Conservation (phyloP, 129 eudicot genomes). For the Flaveria sonorensis region DNA sequence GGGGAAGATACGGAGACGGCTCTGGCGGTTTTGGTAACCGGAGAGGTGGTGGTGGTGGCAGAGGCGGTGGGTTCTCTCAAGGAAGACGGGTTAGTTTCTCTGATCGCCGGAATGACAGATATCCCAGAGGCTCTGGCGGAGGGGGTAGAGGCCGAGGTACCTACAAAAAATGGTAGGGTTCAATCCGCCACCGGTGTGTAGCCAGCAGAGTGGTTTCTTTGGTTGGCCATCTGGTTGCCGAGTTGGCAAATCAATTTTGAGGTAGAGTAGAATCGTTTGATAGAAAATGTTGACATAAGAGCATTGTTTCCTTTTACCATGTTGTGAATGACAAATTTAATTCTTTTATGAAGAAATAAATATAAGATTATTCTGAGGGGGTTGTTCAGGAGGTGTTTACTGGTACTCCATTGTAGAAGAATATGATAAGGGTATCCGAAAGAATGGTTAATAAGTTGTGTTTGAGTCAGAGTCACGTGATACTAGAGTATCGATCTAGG, state of each 20-base stretch:
- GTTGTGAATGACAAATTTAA: neutral
- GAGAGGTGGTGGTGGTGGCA: conserved; percentile 39
- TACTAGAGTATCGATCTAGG: too few relatives aligned
- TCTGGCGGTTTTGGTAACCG: conserved; percentile 48
- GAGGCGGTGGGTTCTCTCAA: conserved; percentile 33
- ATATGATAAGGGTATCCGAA: too few relatives aligned
- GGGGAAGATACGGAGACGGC: conserved; percentile 62
- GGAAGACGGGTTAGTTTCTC: conserved; percentile 36
- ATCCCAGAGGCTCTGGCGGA: conserved; percentile 33
- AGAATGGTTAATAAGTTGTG: too few relatives aligned
- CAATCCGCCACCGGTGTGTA: neutral
- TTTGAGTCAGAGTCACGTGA: too few relatives aligned
- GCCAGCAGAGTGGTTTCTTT: neutral
- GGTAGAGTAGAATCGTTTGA: conserved; percentile 23
- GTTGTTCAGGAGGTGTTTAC: too few relatives aligned
- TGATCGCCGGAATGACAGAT: conserved; percentile 19
- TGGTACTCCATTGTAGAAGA: too few relatives aligned
- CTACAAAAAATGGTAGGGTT: conserved; percentile 44
- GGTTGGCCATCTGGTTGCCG: neutral
- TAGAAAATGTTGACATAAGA: neutral
- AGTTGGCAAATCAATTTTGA: conserved; percentile 24
- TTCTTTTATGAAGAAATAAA: neutral
- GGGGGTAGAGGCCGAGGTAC: conserved; percentile 50
- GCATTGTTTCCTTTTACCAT: neutral
- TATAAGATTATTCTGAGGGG: neutral